Evolutionary conservation across 1,284 basidiomycete genomes (phyloP).

Genomic region (Pseudozyma sp.): DNA sequence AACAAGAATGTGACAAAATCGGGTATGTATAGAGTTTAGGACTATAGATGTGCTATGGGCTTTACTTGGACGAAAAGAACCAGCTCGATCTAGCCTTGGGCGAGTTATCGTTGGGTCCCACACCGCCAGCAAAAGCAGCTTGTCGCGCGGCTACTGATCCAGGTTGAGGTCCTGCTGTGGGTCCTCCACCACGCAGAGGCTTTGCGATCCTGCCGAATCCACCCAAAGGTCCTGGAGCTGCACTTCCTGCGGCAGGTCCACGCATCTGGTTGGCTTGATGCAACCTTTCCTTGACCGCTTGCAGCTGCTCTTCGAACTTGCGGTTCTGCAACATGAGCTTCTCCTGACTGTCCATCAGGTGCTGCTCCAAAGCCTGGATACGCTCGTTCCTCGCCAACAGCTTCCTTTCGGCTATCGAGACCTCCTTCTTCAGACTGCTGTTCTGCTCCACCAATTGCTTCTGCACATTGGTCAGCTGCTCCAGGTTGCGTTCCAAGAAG

Average conservation of each 20-base stretch:
- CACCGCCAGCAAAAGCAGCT: conserved; percentile 26
- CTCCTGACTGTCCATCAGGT: conserved; percentile 92
- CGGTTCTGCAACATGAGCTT: conserved; percentile 89
- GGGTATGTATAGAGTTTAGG: conserved; percentile 15
- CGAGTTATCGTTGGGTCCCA: conserved; percentile 45
- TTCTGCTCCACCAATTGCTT: conserved; percentile 99
- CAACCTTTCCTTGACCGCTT: conserved; percentile 88
- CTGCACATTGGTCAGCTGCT: conserved; percentile 94
- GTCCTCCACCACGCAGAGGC: conserved; percentile 85
- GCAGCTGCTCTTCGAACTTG: conserved; percentile 92
- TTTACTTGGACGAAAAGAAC: conserved; percentile 62
- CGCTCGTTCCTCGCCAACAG: conserved; percentile 94
- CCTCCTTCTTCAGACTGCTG: conserved; percentile 95
- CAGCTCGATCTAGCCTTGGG: conserved; percentile 57
- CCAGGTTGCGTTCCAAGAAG: conserved; percentile 95
- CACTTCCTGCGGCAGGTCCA: conserved; percentile 32
- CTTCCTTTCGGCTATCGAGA: conserved; percentile 95
- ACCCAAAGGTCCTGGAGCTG: conserved; percentile 74
- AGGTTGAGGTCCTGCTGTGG: conserved; percentile 47
- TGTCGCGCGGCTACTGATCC: conserved; percentile 43
- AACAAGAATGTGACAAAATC: conserved; percentile 7
- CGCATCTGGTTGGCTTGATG: conserved; percentile 87
- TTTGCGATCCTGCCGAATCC: conserved; percentile 94
- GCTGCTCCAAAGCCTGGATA: conserved; percentile 82
- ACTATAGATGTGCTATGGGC: conserved; percentile 2